These are phyloP conservation scores for Aureobasidium lini DNA, from an alignment of 2,329 filamentous ascomycete species.

Conservation along the genomic window DNA sequence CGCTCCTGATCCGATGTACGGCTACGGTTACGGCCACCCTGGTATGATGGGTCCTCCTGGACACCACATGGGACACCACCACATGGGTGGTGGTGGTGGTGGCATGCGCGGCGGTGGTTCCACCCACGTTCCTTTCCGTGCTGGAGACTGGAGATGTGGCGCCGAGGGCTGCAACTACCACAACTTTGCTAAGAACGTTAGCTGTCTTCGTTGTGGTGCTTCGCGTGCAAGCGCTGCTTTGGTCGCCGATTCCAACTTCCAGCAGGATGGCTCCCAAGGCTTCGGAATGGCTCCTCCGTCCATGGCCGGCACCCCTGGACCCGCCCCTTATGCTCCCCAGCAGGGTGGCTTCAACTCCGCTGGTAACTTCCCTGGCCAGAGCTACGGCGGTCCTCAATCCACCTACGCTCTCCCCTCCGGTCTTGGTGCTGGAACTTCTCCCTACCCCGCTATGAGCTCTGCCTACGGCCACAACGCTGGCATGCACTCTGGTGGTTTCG, in stretches of 20 bases:
- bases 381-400: constrained; percentile 80
- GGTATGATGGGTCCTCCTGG: constrained; percentile 62
- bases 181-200: constrained; percentile 99
- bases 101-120: constrained; percentile 55
- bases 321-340: constrained; percentile 65
- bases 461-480: constrained; percentile 70
- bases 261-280: constrained; percentile 69
- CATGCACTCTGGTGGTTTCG: constrained; percentile 80
- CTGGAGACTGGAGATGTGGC: constrained; percentile 98
- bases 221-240: constrained; percentile 90
- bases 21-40: constrained; percentile 56
- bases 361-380: constrained; percentile 55
- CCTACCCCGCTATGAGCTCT: constrained; percentile 75
- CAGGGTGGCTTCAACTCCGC: constrained; percentile 51
- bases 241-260: constrained; percentile 68
- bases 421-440: constrained; percentile 67
- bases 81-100: constrained; percentile 37
- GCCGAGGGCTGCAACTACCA: constrained; percentile 97
- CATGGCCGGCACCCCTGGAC: constrained; percentile 66
- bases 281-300: constrained; percentile 81
- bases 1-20: constrained; percentile 60
- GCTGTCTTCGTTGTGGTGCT: constrained; percentile 90
- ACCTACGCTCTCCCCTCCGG: constrained; percentile 85
- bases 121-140: constrained; percentile 83
- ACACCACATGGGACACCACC: constrained; percentile 26